Evolutionary conservation across 495 filamentous ascomycete genomes (phyloP), one percentile per base, ranked within the genome.

Genomic region (Pyronema omphalodes): DNA sequence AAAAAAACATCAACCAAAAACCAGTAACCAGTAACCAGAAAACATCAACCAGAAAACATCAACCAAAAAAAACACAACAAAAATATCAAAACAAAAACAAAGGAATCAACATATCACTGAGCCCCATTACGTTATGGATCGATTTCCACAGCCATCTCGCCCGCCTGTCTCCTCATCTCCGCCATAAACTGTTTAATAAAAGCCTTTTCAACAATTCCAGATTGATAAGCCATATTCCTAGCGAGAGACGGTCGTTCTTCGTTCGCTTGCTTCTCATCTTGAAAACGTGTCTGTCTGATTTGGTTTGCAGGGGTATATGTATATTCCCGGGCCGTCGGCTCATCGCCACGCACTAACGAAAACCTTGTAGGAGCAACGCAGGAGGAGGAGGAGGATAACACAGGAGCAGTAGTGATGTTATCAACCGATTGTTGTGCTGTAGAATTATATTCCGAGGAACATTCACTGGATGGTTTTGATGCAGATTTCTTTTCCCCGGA

Each of bases 361-460:
- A 29, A 29, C 23, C 23, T 29, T 55, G 56, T 35, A 44, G 55
- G 65, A 63, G 35, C 59, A 63, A n/a, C n/a, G n/a, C n/a, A n/a
- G n/a, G n/a, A n/a, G n/a, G n/a, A n/a, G n/a, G n/a, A n/a, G n/a
- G 7, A 59, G 56, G 45, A 57, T 54, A n/a, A 51, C 52, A 8
- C 3, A 43, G 39, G 17, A 2, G 39, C 39, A 17, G 39, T 43
- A 43, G 12, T 43, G 12, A 43, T 43, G 6, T 6, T 12, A 43
- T 1, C 39, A 17, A 43, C 12, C 36, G 15, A 12, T 4, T 17
- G 12, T 4, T 43, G 15, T 29, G 23, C 23, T 29, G 23, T 29
- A 29, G 23, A 29, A 29, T 1, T 44, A 9, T 47, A 35, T 50
- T 33, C 9, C 34, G 43, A 44, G 9, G 53, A 52, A 17, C 37